phyloP scores from a whole-genome alignment of 192 early-diverging fungal species.

The Kappamyces sp. region DNA sequence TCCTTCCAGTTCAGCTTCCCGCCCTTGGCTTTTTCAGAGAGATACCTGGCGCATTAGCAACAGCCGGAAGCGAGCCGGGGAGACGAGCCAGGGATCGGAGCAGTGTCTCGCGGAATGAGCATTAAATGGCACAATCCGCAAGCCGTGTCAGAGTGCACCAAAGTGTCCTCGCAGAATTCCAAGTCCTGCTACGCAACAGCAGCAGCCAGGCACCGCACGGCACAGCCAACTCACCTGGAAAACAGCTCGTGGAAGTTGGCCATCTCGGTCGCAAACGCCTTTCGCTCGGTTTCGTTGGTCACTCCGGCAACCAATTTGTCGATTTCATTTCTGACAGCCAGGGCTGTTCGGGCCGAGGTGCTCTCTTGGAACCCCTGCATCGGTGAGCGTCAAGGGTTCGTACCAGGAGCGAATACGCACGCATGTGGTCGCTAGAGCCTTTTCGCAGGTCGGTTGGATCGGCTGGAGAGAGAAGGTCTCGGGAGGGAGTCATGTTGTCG shows the following conservation, averaged over 20 bases:
- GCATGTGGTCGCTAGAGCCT: slow-evolving; percentile 4
- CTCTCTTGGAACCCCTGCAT: slow-evolving; percentile 48
- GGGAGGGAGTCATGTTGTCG: too few species aligned
- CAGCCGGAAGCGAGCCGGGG: slow-evolving; percentile 82
- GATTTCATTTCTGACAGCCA: slow-evolving; percentile 53
- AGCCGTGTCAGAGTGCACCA: too few species aligned
- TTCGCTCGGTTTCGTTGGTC: slow-evolving; percentile 45
- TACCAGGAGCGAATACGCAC: slow-evolving; percentile 14
- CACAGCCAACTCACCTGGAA: too few species aligned
- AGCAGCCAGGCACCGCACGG: not conserved
- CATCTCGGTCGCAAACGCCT: slow-evolving; percentile 40
- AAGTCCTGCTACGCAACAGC: not conserved
- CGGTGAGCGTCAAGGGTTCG: not conserved
- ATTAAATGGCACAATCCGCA: too few species aligned
- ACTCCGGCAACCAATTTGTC: slow-evolving; percentile 53
- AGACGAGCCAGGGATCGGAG: slow-evolving; percentile 15
- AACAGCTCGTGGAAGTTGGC: slow-evolving; percentile 46
- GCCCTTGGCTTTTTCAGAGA: slow-evolving; percentile 71
- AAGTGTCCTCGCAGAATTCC: too few species aligned
- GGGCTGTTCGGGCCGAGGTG: slow-evolving; percentile 27
- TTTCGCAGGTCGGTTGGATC: too few species aligned
- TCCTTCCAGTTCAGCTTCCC: slow-evolving; percentile 91
- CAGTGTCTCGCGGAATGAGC: too few species aligned
- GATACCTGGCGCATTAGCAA: slow-evolving; percentile 82
- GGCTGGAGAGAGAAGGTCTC: too few species aligned